A percentile compares a stretch with the other conserved stretches of the same genome.
phyloP scores from a whole-genome alignment of 331 rosid genomes.

The Quercus tomentella region DNA sequence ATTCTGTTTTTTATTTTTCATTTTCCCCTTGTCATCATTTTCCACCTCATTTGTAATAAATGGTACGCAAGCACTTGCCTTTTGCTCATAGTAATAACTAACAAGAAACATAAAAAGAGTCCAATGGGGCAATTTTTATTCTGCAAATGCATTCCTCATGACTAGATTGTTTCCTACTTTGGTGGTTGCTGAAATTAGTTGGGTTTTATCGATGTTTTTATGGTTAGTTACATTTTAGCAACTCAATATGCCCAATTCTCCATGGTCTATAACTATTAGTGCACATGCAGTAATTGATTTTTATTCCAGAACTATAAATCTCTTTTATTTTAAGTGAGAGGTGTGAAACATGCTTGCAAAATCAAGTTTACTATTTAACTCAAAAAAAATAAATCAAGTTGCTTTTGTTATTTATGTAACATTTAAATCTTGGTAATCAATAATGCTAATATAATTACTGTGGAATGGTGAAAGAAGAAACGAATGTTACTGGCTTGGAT shows the following conservation, averaged over 20 bases:
- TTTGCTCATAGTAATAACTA: too few relatives aligned
- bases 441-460: not conserved
- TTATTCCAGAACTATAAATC: not conserved
- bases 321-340: not conserved
- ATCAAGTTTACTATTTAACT: not conserved
- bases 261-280: not conserved
- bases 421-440: not conserved
- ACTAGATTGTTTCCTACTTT: not conserved
- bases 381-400: not conserved
- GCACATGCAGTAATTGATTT: not conserved
- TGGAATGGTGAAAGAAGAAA: not conserved
- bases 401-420: not conserved
- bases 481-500: not conserved
- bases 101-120: not conserved
- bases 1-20: not conserved
- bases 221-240: not conserved
- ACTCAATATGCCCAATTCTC: not conserved
- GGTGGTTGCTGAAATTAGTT: not conserved
- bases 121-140: not conserved
- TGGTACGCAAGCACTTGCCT: not conserved
- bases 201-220: not conserved
- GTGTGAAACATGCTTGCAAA: not conserved
- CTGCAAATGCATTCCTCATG: not conserved
- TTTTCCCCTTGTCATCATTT: not conserved
- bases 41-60: not conserved